These are phyloP conservation scores for Lanmaoa pseudosensibilis DNA, from an alignment of 768 basidiomycete species.

Conservation along the genomic window DNA sequence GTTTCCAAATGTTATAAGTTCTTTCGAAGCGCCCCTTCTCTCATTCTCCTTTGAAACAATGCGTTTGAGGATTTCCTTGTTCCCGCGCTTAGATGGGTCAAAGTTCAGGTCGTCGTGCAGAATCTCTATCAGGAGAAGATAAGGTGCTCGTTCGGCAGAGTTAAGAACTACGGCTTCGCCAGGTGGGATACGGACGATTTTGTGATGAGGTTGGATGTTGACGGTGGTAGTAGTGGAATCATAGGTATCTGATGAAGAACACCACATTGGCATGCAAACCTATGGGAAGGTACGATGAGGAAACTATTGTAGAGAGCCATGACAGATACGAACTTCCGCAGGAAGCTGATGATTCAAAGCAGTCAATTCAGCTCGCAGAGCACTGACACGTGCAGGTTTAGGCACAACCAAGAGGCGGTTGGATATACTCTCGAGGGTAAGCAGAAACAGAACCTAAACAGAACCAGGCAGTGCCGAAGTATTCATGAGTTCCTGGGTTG, in stretches of 20 bases:
- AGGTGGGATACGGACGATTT: conserved; percentile 95
- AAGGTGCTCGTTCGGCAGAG: conserved; percentile 95
- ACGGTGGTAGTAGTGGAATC: conserved; percentile 29
- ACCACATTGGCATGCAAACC: conserved; percentile 92
- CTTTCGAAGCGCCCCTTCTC: conserved; percentile 55
- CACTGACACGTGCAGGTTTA: conserved; percentile 90
- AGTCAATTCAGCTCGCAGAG: conserved; percentile 94
- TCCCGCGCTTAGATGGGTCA: conserved; percentile 77
- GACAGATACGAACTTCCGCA: conserved; percentile 67
- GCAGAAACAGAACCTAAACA: conserved; percentile 76
- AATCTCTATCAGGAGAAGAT: conserved; percentile 89
- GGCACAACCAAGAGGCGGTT: conserved; percentile 91
- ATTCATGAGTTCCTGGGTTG: background rate
- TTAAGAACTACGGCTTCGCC: conserved; percentile 98
- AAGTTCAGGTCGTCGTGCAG: conserved; percentile 90
- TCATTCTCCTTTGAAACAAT: conserved; percentile 68
- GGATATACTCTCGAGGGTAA: conserved; percentile 88
- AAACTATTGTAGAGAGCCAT: background rate
- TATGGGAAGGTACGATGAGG: conserved; percentile 29
- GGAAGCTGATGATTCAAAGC: conserved; percentile 94
- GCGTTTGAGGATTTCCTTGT: conserved; percentile 82
- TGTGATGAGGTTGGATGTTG: conserved; percentile 73
- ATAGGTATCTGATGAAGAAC: conserved; percentile 64
- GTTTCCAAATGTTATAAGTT: conserved; percentile 48
- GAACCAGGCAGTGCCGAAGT: background rate